Evolutionary conservation across 129 eudicot genomes (phyloP), one percentile per base, ranked within the genome.

Genomic region (Dittrichia graveolens): DNA sequence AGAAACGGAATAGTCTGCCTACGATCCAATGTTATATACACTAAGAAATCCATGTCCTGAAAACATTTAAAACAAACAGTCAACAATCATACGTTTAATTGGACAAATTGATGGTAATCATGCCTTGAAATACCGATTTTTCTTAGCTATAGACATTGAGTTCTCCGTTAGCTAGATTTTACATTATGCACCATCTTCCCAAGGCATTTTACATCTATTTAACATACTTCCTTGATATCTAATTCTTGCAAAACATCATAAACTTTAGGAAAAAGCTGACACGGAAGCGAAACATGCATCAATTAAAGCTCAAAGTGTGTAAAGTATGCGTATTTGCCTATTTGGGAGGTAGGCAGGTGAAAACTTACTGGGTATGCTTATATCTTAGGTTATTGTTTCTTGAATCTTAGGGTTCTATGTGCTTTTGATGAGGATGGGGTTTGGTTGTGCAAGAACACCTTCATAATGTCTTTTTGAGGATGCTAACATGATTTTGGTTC

Each of bases 301-400:
- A 34, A 14, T 68, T 48, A 79, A 79, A 65, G 69, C 71, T 49
- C 78, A 79, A 75, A 83, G 50, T 44, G 87, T 75, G 75, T 83
- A 75, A 83, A 38, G 24, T 59, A 55, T 53, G 75, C 63, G 70
- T 79, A 63, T 70, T 59, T 4, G 69, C 63, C 70, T 79, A 63
- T 70, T 59, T 7, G 69, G 72, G 57, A 83, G 84, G 87, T 79
- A 43, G 40, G 39, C 43, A 38, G 42, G 19, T 54, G 3, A 75
- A 52, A 24, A 7, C 0, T 11, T 74, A 6, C 14, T 16, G 15
- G 11, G 15, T 54, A 62, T 49, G 11, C 68, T 34, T 54, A 14
- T 39, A 31, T 46, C n/a, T 46, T 45, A 8, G 66, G 50, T 56
- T 61, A 55, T 35, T 18, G 6, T 42, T 45, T 68, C 24, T 11